These are phyloP conservation scores for Pinus albicaulis DNA, from an alignment of 75 land plant genomes.

Conservation along the genomic window DNA sequence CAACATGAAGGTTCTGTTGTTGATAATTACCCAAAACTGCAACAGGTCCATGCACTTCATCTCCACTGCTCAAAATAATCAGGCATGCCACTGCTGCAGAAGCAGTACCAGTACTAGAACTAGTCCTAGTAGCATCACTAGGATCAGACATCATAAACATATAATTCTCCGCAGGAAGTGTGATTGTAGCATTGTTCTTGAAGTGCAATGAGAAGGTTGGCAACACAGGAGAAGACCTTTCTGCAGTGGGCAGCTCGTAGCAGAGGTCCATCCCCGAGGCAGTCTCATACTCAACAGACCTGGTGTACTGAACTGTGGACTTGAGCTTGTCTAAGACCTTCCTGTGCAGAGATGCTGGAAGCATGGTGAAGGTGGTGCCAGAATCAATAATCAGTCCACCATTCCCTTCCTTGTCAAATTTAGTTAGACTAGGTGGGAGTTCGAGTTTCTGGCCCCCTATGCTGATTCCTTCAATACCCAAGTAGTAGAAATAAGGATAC, in stretches of 20 bases:
- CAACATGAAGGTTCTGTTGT: constrained; percentile 80
- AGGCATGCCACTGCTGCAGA: constrained; percentile 4
- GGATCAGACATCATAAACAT: constrained; percentile 7
- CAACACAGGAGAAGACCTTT: constrained; percentile 12
- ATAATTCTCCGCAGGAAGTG: constrained; percentile 6
- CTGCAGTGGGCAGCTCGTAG: constrained; percentile 19
- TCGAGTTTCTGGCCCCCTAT: constrained; percentile 44
- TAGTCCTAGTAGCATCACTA: background rate
- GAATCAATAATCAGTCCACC: constrained; percentile 86
- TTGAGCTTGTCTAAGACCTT: constrained; percentile 33
- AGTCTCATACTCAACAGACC: constrained; percentile 32
- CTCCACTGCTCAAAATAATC: constrained; percentile 11
- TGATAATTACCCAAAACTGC: constrained; percentile 56
- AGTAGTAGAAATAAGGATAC: constrained; percentile 58
- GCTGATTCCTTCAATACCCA: constrained; percentile 52
- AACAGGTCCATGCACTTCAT: constrained; percentile 10
- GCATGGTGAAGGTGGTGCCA: constrained; percentile 78
- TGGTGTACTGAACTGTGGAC: constrained; percentile 14
- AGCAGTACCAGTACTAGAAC: too few relatives aligned
- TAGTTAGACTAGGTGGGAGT: constrained; percentile 20
- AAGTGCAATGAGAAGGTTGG: constrained; percentile 7
- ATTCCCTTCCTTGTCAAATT: constrained; percentile 48
- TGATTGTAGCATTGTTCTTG: constrained; percentile 9
- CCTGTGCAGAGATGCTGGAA: constrained; percentile 36
- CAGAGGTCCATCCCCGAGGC: constrained; percentile 53